Evolutionary conservation across 805 yeast genomes (phyloP), one percentile per base, ranked within the genome.

Genomic region (Tetrapisispora nanseiensis): DNA sequence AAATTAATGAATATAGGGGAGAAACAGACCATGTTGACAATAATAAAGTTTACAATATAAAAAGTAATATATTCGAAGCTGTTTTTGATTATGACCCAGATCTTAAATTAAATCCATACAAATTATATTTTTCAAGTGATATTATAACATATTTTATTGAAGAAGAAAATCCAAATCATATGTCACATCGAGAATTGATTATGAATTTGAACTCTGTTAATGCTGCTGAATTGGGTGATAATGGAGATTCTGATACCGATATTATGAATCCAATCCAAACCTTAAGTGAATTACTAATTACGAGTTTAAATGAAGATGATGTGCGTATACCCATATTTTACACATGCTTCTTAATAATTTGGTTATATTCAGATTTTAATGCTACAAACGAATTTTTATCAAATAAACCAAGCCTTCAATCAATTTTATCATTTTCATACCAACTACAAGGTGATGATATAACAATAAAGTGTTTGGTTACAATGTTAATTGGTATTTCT

Each of bases 301-400:
- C 87, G 0, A 70, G 82, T 1, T 62, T 89, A 24, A 73, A 75
- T 12, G 66, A 70, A 28, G 63, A 62, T 31, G 95, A 90, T 56
- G 80, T 86, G 2, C 71, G 97, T 46, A 76, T 84, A 7, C 71
- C 94, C 0, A 71, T 86, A 32, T 85, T 92, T 0, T 89, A 86
- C 49, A 59, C 84, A 26, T 80, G 82, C 76, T 68, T 90, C 10
- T 67, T 92, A 32, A 73, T 80, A 0, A 69, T 71, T 9, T 85
- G 95, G 89, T 57, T 86, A 26, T 89, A 71, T 65, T 95, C 84
- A 50, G 86, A 86, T 56, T 69, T 74, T 13, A 68, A 68, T 2
- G 89, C 92, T 0, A 87, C 84, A 1, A 70, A 82, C 53, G 86
- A 80, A 50, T 82, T 92, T 52, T 63, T 87, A 33, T 67, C 72